Conservation (phyloP, 805 yeast species). For the Suhomyces faveliae region DNA sequence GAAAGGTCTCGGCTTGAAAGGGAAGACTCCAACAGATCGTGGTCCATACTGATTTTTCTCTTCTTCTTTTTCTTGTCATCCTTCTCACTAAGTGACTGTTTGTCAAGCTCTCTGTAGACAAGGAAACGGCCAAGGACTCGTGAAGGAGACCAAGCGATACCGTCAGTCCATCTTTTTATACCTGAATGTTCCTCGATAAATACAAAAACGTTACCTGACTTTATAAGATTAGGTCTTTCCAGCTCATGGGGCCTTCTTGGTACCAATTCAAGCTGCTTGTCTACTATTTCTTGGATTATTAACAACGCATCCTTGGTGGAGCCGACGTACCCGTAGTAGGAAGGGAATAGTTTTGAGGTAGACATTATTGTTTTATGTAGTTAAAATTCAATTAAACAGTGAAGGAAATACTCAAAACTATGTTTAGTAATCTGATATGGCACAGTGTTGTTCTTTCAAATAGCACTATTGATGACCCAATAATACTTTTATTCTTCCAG, state of each 20-base stretch:
- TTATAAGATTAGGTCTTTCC: constrained; percentile 64
- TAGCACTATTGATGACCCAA: too few species aligned
- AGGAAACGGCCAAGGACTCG: constrained; percentile 82
- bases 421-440: too few species aligned
- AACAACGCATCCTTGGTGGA: constrained; percentile 81
- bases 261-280: constrained; percentile 57
- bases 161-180: constrained; percentile 95
- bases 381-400: too few species aligned
- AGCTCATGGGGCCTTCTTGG: constrained; percentile 80
- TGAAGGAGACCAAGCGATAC: constrained; percentile 92
- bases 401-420: too few species aligned
- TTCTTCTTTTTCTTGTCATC: constrained; percentile 44
- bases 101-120: constrained; percentile 67
- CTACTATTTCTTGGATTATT: constrained; percentile 75
- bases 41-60: constrained; percentile 17
- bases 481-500: too few species aligned
- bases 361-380: too few species aligned
- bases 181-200: constrained; percentile 81
- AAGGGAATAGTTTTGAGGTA: constrained; percentile 40
- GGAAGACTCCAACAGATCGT: constrained; percentile 11
- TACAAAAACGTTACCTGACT: constrained; percentile 79
- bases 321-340: constrained; percentile 73
- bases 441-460: not conserved
- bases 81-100: constrained; percentile 40
- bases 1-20: constrained; percentile 1